A percentile compares a stretch with the other conserved stretches of the same genome.
These are phyloP conservation scores for Penicillium sp. DNA, from an alignment of 2,329 filamentous ascomycete species.

Conservation along the genomic window DNA sequence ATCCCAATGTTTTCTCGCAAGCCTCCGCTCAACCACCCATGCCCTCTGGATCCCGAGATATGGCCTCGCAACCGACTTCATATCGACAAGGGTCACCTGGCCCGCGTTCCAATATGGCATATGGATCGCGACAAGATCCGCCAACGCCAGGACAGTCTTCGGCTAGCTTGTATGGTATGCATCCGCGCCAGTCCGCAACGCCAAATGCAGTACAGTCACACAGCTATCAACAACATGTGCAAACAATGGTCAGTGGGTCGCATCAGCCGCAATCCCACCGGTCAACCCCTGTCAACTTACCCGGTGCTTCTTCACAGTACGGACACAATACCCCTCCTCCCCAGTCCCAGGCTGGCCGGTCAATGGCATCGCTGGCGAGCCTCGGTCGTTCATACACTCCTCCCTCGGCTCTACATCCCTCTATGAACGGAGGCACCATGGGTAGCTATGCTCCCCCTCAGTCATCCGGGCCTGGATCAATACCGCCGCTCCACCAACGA, in stretches of 20 bases:
- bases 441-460: slow-evolving; percentile 29
- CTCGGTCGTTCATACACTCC: slow-evolving; percentile 42
- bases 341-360: slow-evolving; percentile 27
- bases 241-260: slow-evolving; percentile 38
- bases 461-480: slow-evolving; percentile 19
- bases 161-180: slow-evolving; percentile 28
- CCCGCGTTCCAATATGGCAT: slow-evolving; percentile 29
- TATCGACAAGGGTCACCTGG: slow-evolving; percentile 31
- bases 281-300: slow-evolving; percentile 29
- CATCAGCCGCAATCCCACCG: slow-evolving; percentile 37
- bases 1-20: slow-evolving; percentile 32
- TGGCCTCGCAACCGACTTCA: slow-evolving; percentile 26
- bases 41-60: slow-evolving; percentile 30
- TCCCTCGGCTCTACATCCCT: slow-evolving; percentile 34
- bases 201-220: slow-evolving; percentile 24
- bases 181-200: slow-evolving; percentile 28
- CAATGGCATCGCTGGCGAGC: slow-evolving; percentile 25
- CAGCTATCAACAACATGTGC: slow-evolving; percentile 39
- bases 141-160: slow-evolving; percentile 33
- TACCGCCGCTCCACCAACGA: slow-evolving; percentile 31
- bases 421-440: slow-evolving; percentile 27
- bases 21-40: slow-evolving; percentile 25
- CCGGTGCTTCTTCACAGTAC: slow-evolving; percentile 27
- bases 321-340: slow-evolving; percentile 38
- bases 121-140: slow-evolving; percentile 33